Conservation (phyloP, 805 yeast genomes). For the Candida insectorum region DNA sequence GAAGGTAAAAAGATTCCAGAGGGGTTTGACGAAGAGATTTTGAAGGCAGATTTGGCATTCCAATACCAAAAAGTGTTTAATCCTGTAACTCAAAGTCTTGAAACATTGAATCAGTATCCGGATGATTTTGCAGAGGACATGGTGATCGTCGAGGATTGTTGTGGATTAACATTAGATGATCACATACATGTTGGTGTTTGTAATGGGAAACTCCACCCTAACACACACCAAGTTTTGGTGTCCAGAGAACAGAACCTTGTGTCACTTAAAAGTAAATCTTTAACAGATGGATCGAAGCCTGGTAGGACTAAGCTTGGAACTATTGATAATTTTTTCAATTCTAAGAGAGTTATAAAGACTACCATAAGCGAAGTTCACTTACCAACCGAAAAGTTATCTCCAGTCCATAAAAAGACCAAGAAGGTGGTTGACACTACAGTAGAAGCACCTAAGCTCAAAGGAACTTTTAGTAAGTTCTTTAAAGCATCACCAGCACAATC, state of each 20-base stretch:
- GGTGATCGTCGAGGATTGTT: slow-evolving; percentile 41
- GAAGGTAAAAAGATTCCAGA: slow-evolving; percentile 63
- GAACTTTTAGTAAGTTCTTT: slow-evolving; percentile 6
- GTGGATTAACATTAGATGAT: slow-evolving; percentile 40
- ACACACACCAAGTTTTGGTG: slow-evolving; percentile 43
- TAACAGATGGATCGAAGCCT: slow-evolving; percentile 3
- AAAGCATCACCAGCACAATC: slow-evolving; percentile 2
- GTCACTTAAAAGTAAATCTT: slow-evolving; percentile 16
- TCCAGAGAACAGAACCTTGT: slow-evolving; percentile 44
- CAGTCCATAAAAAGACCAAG: slow-evolving; percentile 12
- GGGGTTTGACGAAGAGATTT: slow-evolving; percentile 56
- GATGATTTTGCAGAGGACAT: slow-evolving; percentile 36
- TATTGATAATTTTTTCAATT: slow-evolving; percentile 10
- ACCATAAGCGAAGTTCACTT: neutral
- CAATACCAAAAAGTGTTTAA: slow-evolving; percentile 82
- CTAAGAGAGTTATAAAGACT: slow-evolving; percentile 4
- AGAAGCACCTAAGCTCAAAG: slow-evolving; percentile 8
- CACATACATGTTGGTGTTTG: slow-evolving; percentile 57
- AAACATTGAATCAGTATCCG: slow-evolving; percentile 58
- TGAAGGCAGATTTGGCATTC: slow-evolving; percentile 74
- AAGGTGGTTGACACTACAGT: slow-evolving; percentile 7
- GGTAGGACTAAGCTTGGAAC: neutral
- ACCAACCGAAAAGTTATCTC: slow-evolving; percentile 10
- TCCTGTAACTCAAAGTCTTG: slow-evolving; percentile 48
- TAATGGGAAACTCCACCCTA: slow-evolving; percentile 65